Percentiles rank a stretch among this genome's conserved stretches.
These are phyloP conservation scores for Atkinsonella hypoxylon DNA, from an alignment of 2,329 filamentous ascomycete species.

Conservation along the genomic window DNA sequence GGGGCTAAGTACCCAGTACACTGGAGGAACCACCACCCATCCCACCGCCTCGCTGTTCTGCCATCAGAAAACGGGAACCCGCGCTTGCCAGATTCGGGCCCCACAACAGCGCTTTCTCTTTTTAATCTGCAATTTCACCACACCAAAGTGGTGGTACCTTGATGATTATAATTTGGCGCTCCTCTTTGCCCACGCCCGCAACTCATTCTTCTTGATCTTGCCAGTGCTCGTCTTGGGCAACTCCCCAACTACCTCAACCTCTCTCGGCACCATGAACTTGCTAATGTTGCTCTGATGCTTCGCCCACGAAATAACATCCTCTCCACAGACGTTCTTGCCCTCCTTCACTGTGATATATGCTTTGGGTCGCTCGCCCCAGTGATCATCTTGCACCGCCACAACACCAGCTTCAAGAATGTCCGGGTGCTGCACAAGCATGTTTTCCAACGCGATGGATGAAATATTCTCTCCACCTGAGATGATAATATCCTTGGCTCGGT, in stretches of 20 bases:
- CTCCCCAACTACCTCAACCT: slow-evolving; percentile 69
- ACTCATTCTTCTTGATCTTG: slow-evolving; percentile 89
- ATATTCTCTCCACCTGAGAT: slow-evolving; percentile 98
- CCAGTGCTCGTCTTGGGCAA: slow-evolving; percentile 95
- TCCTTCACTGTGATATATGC: slow-evolving; percentile 76
- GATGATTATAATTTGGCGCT: slow-evolving; percentile 9
- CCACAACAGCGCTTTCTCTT: too few relatives aligned
- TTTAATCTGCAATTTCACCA: too few relatives aligned
- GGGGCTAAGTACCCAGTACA: too few relatives aligned
- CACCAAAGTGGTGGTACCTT: too few relatives aligned
- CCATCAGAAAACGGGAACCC: too few relatives aligned
- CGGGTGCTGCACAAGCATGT: slow-evolving; percentile 78
- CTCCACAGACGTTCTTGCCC: slow-evolving; percentile 34
- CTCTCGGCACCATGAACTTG: slow-evolving; percentile 73
- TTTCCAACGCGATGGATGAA: slow-evolving; percentile 82
- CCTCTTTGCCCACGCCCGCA: slow-evolving; percentile 64
- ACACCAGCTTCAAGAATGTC: slow-evolving; percentile 86
- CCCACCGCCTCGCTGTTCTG: too few relatives aligned
- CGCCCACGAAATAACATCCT: slow-evolving; percentile 77
- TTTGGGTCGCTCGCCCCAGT: slow-evolving; percentile 95
- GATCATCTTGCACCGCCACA: slow-evolving; percentile 72
- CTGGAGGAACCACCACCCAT: too few relatives aligned
- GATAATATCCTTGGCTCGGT: slow-evolving; percentile 95
- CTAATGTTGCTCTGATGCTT: slow-evolving; percentile 70
- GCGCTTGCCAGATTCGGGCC: too few relatives aligned